phyloP scores from a whole-genome alignment of 306 rosid species.

The Datisca glomerata region DNA sequence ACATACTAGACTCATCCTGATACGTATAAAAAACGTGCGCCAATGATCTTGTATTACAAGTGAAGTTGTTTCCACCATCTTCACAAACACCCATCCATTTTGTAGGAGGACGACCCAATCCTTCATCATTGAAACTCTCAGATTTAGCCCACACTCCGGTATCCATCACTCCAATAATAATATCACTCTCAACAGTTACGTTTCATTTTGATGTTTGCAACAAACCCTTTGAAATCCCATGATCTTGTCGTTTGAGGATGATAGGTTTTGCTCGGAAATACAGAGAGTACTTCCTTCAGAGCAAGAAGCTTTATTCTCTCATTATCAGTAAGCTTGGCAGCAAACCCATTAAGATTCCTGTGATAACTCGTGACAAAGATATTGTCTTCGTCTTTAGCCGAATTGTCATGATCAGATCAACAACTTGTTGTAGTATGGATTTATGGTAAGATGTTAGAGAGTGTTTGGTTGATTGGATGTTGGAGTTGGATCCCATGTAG shows the following conservation, averaged over 20 bases:
- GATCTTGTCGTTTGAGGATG: constrained; percentile 24
- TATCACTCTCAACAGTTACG: constrained; percentile 5
- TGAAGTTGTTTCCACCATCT: constrained; percentile 16
- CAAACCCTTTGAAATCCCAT: constrained; percentile 24
- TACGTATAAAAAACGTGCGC: constrained; percentile 10
- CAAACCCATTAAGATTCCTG: constrained; percentile 28
- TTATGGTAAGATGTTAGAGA: no score
- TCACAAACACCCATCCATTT: constrained; percentile 22
- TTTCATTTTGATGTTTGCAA: neutral
- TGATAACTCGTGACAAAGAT: no score
- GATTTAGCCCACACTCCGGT: constrained; percentile 23
- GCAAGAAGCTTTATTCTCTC: constrained; percentile 12
- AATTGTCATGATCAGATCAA: no score
- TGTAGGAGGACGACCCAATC: constrained; percentile 16
- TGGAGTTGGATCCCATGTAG: no score
- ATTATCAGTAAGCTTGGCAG: constrained; percentile 9
- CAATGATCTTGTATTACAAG: constrained; percentile 24
- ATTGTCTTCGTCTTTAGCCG: no score
- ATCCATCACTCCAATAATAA: constrained; percentile 19
- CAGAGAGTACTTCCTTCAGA: constrained; percentile 17
- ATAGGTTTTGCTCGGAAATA: constrained; percentile 10
- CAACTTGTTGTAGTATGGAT: no score
- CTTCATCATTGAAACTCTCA: constrained; percentile 20
- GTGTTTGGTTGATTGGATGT: no score
- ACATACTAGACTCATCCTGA: constrained; percentile 3